Conservation (phyloP, 2,329 filamentous ascomycete genomes). For the Cephalotrichum gorgonifer region DNA sequence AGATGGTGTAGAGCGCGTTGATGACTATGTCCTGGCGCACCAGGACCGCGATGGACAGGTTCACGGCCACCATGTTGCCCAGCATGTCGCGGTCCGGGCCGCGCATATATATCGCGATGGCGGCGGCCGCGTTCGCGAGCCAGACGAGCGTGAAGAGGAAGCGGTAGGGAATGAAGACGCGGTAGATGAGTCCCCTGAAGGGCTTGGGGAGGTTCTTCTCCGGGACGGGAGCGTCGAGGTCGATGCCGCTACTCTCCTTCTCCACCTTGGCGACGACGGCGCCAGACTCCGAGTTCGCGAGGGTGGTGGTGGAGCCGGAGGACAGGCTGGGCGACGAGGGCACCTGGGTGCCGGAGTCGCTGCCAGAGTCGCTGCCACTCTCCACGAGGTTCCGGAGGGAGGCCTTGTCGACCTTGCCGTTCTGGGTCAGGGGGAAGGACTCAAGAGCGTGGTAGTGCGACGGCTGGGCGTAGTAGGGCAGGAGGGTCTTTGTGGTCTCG, state of each 20-base stretch:
- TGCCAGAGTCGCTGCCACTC: slow-evolving; percentile 15
- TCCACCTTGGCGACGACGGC: no score
- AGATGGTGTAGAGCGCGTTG: slow-evolving; percentile 36
- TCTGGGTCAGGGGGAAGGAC: slow-evolving; percentile 37
- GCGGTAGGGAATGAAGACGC: slow-evolving; percentile 43
- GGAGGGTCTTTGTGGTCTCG: slow-evolving; percentile 26
- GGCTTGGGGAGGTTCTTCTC: slow-evolving; percentile 27
- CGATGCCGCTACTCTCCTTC: slow-evolving; percentile 15
- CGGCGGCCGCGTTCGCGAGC: slow-evolving; percentile 37
- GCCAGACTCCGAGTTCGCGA: neutral
- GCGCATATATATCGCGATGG: slow-evolving; percentile 28
- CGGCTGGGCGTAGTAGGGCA: slow-evolving; percentile 47
- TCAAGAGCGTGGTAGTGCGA: slow-evolving; percentile 29
- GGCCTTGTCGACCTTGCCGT: slow-evolving; percentile 47
- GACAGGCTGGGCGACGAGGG: neutral
- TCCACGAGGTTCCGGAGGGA: slow-evolving; percentile 24
- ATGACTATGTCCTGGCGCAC: slow-evolving; percentile 43
- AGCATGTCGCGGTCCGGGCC: slow-evolving; percentile 24
- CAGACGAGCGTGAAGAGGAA: slow-evolving; percentile 44
- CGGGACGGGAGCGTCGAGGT: slow-evolving; percentile 22
- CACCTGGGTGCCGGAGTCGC: neutral
- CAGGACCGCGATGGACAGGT: slow-evolving; percentile 37
- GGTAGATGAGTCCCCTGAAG: slow-evolving; percentile 28
- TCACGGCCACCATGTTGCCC: slow-evolving; percentile 32
- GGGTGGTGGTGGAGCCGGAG: neutral